Base-by-base conservation (phyloP, 2,329 filamentous ascomycete species). In the Claviceps arundinis region DNA sequence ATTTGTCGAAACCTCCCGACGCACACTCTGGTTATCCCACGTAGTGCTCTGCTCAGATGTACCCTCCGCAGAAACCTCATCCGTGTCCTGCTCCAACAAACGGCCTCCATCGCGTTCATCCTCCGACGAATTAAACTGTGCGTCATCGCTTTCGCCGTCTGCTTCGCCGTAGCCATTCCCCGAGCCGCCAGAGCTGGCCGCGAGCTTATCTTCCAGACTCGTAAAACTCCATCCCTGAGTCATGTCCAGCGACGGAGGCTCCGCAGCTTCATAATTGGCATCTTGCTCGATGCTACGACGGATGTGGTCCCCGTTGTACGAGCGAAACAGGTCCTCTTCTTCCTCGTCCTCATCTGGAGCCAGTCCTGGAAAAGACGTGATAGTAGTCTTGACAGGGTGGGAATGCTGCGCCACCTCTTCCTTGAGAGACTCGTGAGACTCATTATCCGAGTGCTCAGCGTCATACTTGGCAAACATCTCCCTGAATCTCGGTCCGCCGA, bases 401-500 rank as follows among this genome's bases (percentile, higher is more conserved):
- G 4, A 14, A 9, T 65, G 77, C 11, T 14, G 30, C 26, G 37
- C 42, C 17, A 40, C 19, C 75, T 70, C 77, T 71, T 80, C 88
- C 84, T 94, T 87, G 85, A 88, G 87, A 84, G 72, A 67, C 43
- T 71, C 70, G 8, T 61, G 62, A 46, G 62, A 59, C 48, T 79
- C 77, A 54, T 74, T 73, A 50, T 67, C 64, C 6, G 56, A 55
- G 22, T 63, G 30, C 55, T 76, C 71, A 48, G 77, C 75, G 56
- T 76, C 74, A 61, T 78, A 86, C 52, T 76, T 73, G 50, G 82
- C 77, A 51, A 87, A 73, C 48, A 95, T 81, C 57, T 83, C 73
- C 59, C 83, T 78, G 55, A 96, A 83, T 50, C 78, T 78, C 45
- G 83, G 76, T 26, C 90, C 90, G 53, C 93, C 93, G 58, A 98